A percentile compares a stretch with the other conserved stretches of the same genome.
These are phyloP conservation scores for Moricandia moricandioides DNA, from an alignment of 345 rosid species.

Conservation along the genomic window DNA sequence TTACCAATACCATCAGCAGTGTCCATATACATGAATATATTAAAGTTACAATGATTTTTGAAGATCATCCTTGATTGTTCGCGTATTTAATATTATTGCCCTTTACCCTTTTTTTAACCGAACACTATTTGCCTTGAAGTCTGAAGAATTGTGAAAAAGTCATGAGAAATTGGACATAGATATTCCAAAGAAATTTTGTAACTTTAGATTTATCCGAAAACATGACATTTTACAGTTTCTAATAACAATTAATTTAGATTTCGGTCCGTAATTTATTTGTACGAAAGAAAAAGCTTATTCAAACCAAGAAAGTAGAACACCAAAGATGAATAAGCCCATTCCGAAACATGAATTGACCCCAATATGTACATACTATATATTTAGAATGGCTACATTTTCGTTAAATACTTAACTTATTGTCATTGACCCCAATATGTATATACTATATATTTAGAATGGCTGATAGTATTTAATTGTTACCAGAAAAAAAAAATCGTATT, in stretches of 20 bases:
- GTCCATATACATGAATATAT: not conserved
- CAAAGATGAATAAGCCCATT: constrained; percentile 1
- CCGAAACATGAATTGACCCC: not conserved
- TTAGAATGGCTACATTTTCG: not conserved
- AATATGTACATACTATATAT: too few relatives aligned
- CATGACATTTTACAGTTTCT: not conserved
- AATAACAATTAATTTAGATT: not conserved
- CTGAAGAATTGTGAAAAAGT: not conserved
- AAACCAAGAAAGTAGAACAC: not conserved
- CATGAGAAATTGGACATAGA: not conserved
- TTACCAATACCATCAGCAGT: not conserved
- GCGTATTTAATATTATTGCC: not conserved
- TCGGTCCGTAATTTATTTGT: not conserved
- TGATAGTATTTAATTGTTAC: constrained; percentile 7
- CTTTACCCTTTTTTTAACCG: not conserved
- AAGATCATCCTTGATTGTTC: not conserved
- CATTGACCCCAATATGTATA: not conserved
- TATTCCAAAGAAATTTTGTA: not conserved
- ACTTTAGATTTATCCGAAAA: not conserved
- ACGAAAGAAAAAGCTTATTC: not conserved
- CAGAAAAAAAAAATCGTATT: not conserved
- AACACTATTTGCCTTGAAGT: not conserved
- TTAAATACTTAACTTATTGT: not conserved
- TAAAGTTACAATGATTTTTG: not conserved
- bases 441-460: not conserved